Conservation (phyloP, 805 yeast genomes). For the Metschnikowia shivogae region DNA sequence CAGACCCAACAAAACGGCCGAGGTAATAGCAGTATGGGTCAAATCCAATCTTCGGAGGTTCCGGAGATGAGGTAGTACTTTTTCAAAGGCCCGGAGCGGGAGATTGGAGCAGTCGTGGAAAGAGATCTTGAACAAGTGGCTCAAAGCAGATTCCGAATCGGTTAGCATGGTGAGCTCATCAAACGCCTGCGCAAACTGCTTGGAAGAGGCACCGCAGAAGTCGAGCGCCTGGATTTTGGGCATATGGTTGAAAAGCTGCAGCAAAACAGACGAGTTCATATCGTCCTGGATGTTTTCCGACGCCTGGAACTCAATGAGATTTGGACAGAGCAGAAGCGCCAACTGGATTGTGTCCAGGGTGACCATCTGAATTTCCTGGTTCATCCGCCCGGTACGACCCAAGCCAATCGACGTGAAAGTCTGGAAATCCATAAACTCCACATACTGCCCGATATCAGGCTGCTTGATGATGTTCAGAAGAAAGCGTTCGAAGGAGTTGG, state of each 20-base stretch:
- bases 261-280: slow-evolving; percentile 56
- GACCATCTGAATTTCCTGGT: slow-evolving; percentile 85
- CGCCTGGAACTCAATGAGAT: slow-evolving; percentile 73
- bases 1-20: slow-evolving; percentile 48
- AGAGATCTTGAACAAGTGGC: slow-evolving; percentile 47
- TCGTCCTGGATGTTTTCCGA: slow-evolving; percentile 85
- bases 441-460: slow-evolving; percentile 52
- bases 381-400: slow-evolving; percentile 87
- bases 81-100: slow-evolving; percentile 50
- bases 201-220: slow-evolving; percentile 83
- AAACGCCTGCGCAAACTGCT: slow-evolving; percentile 57
- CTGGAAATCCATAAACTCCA: slow-evolving; percentile 77
- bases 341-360: slow-evolving; percentile 66
- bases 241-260: slow-evolving; percentile 50
- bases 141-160: slow-evolving; percentile 4
- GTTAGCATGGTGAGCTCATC: slow-evolving; percentile 31
- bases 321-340: slow-evolving; percentile 60
- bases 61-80: slow-evolving; percentile 53
- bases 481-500: slow-evolving; percentile 73
- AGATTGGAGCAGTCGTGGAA: slow-evolving; percentile 87
- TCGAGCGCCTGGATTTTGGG: slow-evolving; percentile 66
- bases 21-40: slow-evolving; percentile 74
- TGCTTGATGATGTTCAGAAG: slow-evolving; percentile 47
- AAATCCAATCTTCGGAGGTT: slow-evolving; percentile 67
- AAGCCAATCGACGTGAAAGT: slow-evolving; percentile 86